Evolutionary conservation across 441 rosid genomes (phyloP).

Genomic region (Omphalea diandra): DNA sequence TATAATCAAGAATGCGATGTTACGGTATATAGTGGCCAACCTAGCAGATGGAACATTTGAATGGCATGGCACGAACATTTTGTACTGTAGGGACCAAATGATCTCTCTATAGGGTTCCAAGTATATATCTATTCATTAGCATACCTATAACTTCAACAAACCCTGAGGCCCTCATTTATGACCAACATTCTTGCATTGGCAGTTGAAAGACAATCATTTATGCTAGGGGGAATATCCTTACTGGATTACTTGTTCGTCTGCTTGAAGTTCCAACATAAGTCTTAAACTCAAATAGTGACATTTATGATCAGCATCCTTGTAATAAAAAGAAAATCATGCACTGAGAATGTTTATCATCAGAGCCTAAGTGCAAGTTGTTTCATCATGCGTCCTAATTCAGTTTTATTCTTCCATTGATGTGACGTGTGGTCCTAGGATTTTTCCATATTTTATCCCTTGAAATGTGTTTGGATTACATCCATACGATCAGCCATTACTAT

Average conservation of each 20-base stretch:
- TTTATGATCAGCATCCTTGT: background rate
- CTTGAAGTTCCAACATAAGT: background rate
- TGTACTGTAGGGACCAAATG: background rate
- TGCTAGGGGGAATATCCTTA: background rate
- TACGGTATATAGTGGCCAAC: background rate
- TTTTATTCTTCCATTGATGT: background rate
- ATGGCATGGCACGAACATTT: background rate
- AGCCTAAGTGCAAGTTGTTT: conserved; percentile 4
- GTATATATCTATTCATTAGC: background rate
- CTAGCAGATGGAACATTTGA: background rate
- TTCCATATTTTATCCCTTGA: background rate
- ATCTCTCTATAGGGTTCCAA: conserved; percentile 3
- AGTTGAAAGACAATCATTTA: background rate
- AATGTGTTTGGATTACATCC: conserved; percentile 16
- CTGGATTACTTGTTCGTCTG: background rate
- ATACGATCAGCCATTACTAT: background rate
- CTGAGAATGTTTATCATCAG: conserved; percentile 3
- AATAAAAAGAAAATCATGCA: conserved; percentile 5
- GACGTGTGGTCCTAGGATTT: conserved; percentile 4
- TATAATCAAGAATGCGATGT: background rate
- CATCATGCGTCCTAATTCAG: background rate
- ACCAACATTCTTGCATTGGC: background rate
- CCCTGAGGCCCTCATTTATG: background rate
- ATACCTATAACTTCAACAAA: conserved; percentile 14
- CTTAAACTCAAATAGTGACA: background rate